phyloP scores from a whole-genome alignment of 345 rosid genomes.

The Populus tremula region DNA sequence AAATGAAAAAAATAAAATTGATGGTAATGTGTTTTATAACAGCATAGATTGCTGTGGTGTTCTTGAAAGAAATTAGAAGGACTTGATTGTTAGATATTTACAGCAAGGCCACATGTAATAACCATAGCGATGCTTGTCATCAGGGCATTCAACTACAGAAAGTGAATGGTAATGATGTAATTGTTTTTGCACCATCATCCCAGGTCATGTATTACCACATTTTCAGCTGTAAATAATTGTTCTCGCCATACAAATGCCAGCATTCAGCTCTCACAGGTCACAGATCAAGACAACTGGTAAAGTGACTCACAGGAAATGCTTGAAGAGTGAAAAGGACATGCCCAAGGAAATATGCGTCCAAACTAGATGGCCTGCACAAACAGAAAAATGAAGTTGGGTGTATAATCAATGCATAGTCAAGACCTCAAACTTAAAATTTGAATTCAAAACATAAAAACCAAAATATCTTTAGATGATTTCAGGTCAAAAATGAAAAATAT shows the following conservation, averaged over 20 bases:
- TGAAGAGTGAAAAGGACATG: slow-evolving; percentile 70
- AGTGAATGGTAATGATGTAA: neutral
- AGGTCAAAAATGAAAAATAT: neutral
- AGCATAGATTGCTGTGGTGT: neutral
- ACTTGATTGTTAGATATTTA: neutral
- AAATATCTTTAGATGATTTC: neutral
- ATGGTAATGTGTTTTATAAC: neutral
- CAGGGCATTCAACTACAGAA: slow-evolving; percentile 2
- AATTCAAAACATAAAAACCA: neutral
- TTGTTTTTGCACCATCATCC: too few species aligned
- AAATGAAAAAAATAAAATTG: too few species aligned
- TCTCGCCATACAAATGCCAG: neutral
- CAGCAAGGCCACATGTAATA: neutral
- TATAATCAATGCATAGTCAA: neutral
- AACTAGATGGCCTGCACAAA: slow-evolving; percentile 73
- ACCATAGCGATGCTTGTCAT: neutral
- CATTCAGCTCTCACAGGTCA: slow-evolving; percentile 5
- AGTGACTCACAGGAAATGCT: slow-evolving; percentile 75
- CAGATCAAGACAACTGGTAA: neutral
- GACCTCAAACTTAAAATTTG: neutral
- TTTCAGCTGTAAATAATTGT: neutral
- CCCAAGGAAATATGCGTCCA: slow-evolving; percentile 73
- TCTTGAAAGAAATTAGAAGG: neutral
- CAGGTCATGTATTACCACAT: neutral
- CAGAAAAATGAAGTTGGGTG: neutral